These are phyloP conservation scores for Paratrimastix pyriformis DNA, from an alignment of 78 protist genomes.

Conservation along the genomic window DNA sequence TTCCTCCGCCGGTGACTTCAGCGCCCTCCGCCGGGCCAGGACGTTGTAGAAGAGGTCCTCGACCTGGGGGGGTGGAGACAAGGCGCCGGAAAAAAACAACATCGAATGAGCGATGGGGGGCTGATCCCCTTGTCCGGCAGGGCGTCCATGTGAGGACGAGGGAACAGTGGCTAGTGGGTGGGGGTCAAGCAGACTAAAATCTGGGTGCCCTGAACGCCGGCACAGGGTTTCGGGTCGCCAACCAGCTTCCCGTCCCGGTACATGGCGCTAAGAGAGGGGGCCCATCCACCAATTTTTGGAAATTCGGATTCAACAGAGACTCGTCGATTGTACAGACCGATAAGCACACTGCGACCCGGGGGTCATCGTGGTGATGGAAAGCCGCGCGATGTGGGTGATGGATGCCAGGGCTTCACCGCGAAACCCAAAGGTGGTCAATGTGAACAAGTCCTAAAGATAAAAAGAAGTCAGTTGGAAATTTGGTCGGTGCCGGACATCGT, in stretches of 20 bases:
- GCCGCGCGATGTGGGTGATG: conserved; percentile 77
- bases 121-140: no score
- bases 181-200: no score
- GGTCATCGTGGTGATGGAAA: conserved; percentile 70
- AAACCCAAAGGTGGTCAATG: conserved; percentile 67
- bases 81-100: neutral
- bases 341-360: conserved; percentile 21
- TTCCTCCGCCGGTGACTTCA: conserved; percentile 67
- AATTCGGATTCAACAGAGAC: neutral
- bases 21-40: conserved; percentile 52
- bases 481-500: no score
- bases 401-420: conserved; percentile 96
- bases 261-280: conserved; percentile 58
- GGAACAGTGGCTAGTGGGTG: no score
- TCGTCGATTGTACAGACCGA: neutral
- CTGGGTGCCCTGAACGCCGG: conserved; percentile 65
- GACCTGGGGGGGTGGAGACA: conserved; percentile 23
- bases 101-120: neutral
- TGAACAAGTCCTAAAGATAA: conserved; percentile 73
- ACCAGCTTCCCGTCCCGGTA: conserved; percentile 52
- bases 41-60: conserved; percentile 87
- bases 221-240: conserved; percentile 65
- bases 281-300: neutral
- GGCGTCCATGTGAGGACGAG: no score
- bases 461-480: no score